Conservation (phyloP, 129 eudicot genomes). For the Sambucus nigra region DNA sequence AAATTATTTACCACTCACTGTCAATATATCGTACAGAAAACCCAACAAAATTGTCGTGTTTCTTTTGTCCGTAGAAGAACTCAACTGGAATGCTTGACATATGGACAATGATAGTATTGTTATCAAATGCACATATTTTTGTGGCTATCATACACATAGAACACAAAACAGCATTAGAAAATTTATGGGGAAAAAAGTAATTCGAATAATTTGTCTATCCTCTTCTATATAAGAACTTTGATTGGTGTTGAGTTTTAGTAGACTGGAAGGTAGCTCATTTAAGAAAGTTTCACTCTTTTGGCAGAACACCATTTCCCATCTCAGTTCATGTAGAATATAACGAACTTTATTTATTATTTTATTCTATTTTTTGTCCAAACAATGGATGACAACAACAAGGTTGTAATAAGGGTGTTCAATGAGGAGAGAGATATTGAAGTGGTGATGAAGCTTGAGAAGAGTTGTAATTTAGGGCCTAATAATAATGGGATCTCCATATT, state of each 20-base stretch:
- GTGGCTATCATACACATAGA: too few species aligned
- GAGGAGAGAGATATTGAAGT: constrained; percentile 13
- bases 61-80: neutral
- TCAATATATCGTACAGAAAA: neutral
- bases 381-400: constrained; percentile 9
- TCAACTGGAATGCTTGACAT: constrained; percentile 3
- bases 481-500: constrained; percentile 6
- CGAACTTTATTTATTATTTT: too few species aligned
- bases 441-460: constrained; percentile 24
- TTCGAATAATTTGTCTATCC: neutral
- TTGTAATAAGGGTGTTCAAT: constrained; percentile 16
- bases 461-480: constrained; percentile 3
- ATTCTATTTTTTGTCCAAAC: neutral
- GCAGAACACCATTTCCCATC: neutral
- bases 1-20: neutral
- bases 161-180: neutral
- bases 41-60: neutral
- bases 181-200: neutral
- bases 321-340: too few species aligned
- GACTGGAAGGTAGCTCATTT: constrained; percentile 7
- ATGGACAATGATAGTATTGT: neutral
- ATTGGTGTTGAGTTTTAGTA: neutral
- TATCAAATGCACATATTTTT: constrained; percentile 5
- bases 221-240: too few species aligned
- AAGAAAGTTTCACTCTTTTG: constrained; percentile 3